Conservation (phyloP, 1,139 yeast genomes). For the Magnusiomyces ingens region DNA sequence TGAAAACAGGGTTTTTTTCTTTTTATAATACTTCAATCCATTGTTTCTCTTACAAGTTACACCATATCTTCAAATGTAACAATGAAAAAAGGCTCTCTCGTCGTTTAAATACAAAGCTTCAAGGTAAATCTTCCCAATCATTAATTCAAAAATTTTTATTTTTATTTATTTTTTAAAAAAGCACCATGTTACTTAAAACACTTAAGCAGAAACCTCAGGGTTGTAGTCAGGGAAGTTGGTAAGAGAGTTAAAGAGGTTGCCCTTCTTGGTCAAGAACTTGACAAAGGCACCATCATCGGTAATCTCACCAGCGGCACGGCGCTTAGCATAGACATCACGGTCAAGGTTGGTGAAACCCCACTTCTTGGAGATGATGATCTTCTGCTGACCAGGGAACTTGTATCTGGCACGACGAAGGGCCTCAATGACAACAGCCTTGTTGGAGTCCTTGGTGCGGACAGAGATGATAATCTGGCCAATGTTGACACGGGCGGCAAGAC, state of each 20-base stretch:
- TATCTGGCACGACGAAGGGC: slow-evolving; percentile 99
- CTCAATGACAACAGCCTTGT: slow-evolving; percentile 96
- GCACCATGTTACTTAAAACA: not conserved
- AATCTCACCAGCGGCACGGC: slow-evolving; percentile 95
- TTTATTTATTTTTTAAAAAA: not conserved
- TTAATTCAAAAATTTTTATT: not conserved
- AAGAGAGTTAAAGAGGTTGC: slow-evolving; percentile 89
- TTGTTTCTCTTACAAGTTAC: not conserved
- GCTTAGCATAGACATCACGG: slow-evolving; percentile 94
- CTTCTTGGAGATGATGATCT: slow-evolving; percentile 97
- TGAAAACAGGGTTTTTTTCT: too few relatives aligned
- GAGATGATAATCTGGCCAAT: slow-evolving; percentile 98
- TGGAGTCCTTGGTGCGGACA: slow-evolving; percentile 95
- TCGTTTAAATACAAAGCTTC: not conserved
- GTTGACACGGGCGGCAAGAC: slow-evolving; percentile 98
- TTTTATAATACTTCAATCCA: too few relatives aligned
- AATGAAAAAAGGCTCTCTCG: not conserved
- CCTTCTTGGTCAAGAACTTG: slow-evolving; percentile 95
- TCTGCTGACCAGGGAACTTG: slow-evolving; percentile 99
- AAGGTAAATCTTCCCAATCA: not conserved
- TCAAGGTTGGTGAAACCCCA: slow-evolving; percentile 99
- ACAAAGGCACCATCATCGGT: slow-evolving; percentile 99
- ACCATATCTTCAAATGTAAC: not conserved
- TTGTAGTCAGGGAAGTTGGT: slow-evolving; percentile 90
- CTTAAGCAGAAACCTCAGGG: slow-evolving; percentile 28